Conservation (phyloP, 1,284 basidiomycete species). For the Moesziomyces aphidis region DNA sequence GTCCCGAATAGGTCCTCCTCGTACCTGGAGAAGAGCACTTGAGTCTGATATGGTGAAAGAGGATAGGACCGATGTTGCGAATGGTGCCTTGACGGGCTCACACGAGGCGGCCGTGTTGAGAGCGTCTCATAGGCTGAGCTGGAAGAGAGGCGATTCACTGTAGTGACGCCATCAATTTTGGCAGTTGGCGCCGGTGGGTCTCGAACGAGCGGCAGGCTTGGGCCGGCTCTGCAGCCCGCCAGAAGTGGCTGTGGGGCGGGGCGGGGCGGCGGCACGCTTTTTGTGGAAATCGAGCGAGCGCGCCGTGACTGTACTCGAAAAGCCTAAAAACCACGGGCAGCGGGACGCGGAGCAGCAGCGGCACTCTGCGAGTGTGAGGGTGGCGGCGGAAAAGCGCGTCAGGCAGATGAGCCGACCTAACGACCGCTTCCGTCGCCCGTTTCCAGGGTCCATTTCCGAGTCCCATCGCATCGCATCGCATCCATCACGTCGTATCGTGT, state of each 20-base stretch:
- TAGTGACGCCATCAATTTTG: neutral
- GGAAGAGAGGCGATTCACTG: neutral
- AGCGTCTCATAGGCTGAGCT: neutral
- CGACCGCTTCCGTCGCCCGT: slow-evolving; percentile 28
- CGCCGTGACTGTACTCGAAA: neutral
- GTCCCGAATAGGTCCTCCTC: too few relatives aligned
- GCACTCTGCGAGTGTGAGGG: too few relatives aligned
- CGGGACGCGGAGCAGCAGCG: too few relatives aligned
- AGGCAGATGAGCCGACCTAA: neutral
- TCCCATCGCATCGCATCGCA: slow-evolving; percentile 17
- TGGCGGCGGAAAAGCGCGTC: slow-evolving; percentile 19
- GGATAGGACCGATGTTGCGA: too few relatives aligned
- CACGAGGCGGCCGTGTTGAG: neutral
- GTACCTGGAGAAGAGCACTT: too few relatives aligned
- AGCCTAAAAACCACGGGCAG: neutral
- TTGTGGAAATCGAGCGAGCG: neutral
- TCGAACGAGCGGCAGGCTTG: neutral
- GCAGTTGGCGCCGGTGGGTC: too few relatives aligned
- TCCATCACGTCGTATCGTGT: slow-evolving; percentile 5
- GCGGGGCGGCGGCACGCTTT: too few relatives aligned
- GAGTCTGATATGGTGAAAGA: too few relatives aligned
- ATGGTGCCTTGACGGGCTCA: neutral
- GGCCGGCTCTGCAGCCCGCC: neutral
- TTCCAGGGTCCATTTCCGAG: slow-evolving; percentile 36
- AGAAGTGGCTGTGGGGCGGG: neutral